Base-by-base conservation (phyloP, 2,329 filamentous ascomycete species). In the Aureobasidium uvarum region DNA sequence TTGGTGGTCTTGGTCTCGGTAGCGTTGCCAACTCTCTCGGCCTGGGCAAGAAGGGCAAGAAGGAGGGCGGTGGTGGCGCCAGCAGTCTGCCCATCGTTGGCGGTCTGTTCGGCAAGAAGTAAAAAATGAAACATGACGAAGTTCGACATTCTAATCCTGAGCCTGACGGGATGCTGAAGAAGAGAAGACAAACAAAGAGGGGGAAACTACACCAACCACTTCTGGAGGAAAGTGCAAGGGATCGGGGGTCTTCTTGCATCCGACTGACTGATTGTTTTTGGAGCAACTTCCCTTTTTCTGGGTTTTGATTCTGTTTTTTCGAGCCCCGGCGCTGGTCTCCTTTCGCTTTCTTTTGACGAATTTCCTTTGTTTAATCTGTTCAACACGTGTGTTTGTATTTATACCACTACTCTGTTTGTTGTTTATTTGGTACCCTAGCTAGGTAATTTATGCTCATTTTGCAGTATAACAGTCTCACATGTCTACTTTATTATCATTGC, bases 1-100 rank as follows among this genome's bases (percentile, higher is more conserved):
- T 96, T 18, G 86, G 86, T 8, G 84, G 89, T 1, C 83, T 96
- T 33, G 92, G 92, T 6, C 77, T 88, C 23, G 82, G 83, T 39
- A 80, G 78, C 52, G 68, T 85, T 38, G 75, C 80, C 7, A 79
- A 81, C 50, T 74, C 77, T 51, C 75, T 85, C 14, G 83, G 83
- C 38, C 78, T 92, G 13, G 80, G 81, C 48, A 79, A 83, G 69
- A 79, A 83, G 69, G 82, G 85, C 72, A 79, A 82, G 74, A 73
- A 72, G 66, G 69, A 69, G 55, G 69, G 69, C 41, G 71, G 71
- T 43, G 71, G 71, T 39, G 78, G 72, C 62, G 66, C 67, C 10
- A 74, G 72, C 64, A 76, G 72, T 56, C 70, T 82, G 64, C 80
- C 80, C 43, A 70, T 82, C 66, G 78, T 82, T 38, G 80, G 81